Base-by-base conservation (phyloP, 1,139 yeast genomes). In the Dujonia santamariae region DNA sequence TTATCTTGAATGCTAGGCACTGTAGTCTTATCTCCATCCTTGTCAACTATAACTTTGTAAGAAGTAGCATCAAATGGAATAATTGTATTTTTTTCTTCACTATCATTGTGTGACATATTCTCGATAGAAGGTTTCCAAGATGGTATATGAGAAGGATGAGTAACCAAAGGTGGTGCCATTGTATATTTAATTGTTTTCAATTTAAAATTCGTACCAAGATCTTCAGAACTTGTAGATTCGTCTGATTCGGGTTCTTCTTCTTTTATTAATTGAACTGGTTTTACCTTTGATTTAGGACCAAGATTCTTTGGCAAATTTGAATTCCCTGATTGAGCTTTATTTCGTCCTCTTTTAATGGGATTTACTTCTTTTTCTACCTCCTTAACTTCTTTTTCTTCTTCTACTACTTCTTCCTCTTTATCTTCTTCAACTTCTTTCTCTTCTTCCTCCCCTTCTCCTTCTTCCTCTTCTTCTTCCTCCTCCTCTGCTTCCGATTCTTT, bases 141-240 rank as follows among this genome's bases (percentile, higher is more conserved):
- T 67, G 76, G 46, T 66, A 74, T 54, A 60, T 87, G 95, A 4
- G 78, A 71, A 2, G 97, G 97, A 51, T 87, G 90, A 0, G 95
- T 82, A 4, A 86, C 69, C 7, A 75, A 58, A 19, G 82, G 83
- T 8, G 71, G 68, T 1, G 87, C 84, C 4, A 77, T 62, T 2
- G 73, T 51, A 32, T 67, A 67, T 26, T 63, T 71, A 15, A 85
- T 47, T 7, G 63, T 65, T 12, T 81, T 58, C 12, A 66, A 34
- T 35, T 57, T 63, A 38, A 55, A 52, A 41, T 45, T 52, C 44
- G 66, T 52, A 24, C 44, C 44, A 7, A 35, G 22, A 7, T 20
- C 32, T 13, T 27, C 30, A 21, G 16, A 20, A 11, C 30, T 27
- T n/a, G 21, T 27, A 17, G 16, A 20, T 17, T 27, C 30, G 4